A percentile compares a stretch with the other conserved stretches of the same genome.
These are phyloP conservation scores for Scleroderma citrinum DNA, from an alignment of 768 basidiomycete species.

Conservation along the genomic window DNA sequence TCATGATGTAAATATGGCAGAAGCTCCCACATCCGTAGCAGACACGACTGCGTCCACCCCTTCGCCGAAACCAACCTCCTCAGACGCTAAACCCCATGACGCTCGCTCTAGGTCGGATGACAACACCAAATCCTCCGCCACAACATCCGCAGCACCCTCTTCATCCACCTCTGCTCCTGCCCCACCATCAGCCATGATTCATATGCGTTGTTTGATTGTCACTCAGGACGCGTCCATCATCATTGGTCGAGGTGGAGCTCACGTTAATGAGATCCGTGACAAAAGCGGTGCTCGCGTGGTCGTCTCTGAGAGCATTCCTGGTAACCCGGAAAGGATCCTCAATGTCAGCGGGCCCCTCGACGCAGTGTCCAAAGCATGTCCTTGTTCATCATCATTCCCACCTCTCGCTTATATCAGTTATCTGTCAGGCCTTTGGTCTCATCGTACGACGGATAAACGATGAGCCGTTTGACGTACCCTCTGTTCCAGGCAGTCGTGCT, in stretches of 20 bases:
- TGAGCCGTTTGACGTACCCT: constrained; percentile 96
- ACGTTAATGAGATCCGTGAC: constrained; percentile 98
- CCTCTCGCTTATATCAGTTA: background rate
- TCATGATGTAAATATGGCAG: constrained; percentile 64
- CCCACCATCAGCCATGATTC: constrained; percentile 77
- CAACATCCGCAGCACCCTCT: constrained; percentile 45
- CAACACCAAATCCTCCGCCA: constrained; percentile 36
- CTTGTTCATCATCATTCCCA: constrained; percentile 1
- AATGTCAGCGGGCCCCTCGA: constrained; percentile 96
- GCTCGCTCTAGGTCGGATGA: constrained; percentile 31
- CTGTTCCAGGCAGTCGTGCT: constrained; percentile 94
- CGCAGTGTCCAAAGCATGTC: constrained; percentile 91
- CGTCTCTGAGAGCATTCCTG: constrained; percentile 97
- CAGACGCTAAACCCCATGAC: constrained; percentile 40
- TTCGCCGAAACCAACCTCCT: constrained; percentile 43
- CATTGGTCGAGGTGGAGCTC: constrained; percentile 91
- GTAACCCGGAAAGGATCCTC: constrained; percentile 97
- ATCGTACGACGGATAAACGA: constrained; percentile 99
- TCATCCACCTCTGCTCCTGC: constrained; percentile 40
- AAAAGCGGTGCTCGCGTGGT: constrained; percentile 95
- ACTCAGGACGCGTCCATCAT: constrained; percentile 99
- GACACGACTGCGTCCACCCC: constrained; percentile 51
- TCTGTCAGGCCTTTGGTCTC: constrained; percentile 85
- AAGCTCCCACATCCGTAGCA: constrained; percentile 32
- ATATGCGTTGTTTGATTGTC: constrained; percentile 97